Base-by-base conservation (phyloP, 202 grass and related monocot genomes). In the Digitaria exilis region DNA sequence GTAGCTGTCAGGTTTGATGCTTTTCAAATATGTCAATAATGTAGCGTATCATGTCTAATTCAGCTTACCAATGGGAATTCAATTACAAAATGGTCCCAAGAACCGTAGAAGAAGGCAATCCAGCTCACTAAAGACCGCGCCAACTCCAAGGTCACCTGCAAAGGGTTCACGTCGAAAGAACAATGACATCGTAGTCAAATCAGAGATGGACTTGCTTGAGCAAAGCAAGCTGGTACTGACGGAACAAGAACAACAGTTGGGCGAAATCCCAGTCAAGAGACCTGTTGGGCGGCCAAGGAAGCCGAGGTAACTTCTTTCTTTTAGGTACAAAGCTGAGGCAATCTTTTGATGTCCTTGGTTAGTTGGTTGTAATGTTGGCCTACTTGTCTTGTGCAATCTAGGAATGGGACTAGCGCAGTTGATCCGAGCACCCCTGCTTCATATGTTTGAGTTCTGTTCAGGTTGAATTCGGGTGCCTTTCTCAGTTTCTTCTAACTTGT, bases 251-350 rank as follows among this genome's bases (percentile, higher is more conserved):
- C 43, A 26, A 45, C 75, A 84, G 61, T 61, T 43, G 2, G 62
- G 71, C 3, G 39, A 80, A 28, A 7, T 83, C 51, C 84, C 80
- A 0, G 62, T 64, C 32, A 88, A 84, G 71, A 78, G 72, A 73
- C 71, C 65, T 18, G 55, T 26, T 29, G 89, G 85, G 77, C 87
- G 84, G 19, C 76, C 65, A 69, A 87, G 71, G 85, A 91, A 84
- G 71, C 55, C n/a, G 11, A 89, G 63, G 69, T 31, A 34, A 25
- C 17, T 66, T 57, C 29, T 34, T 65, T 7, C 15, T 64, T 64
- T 49, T 21, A 18, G 25, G 43, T 25, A 31, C 16, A 31, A 12
- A 26, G 18, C 48, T 18, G 31, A 0, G 28, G 10, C 34, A 22
- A 34, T 19, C 70, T 54, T 54, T 54, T 22, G 7, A 30, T 77